Percentiles rank a stretch among this genome's conserved stretches.
These are phyloP conservation scores for Neurospora sp. DNA, from an alignment of 495 filamentous ascomycete species.

Conservation along the genomic window DNA sequence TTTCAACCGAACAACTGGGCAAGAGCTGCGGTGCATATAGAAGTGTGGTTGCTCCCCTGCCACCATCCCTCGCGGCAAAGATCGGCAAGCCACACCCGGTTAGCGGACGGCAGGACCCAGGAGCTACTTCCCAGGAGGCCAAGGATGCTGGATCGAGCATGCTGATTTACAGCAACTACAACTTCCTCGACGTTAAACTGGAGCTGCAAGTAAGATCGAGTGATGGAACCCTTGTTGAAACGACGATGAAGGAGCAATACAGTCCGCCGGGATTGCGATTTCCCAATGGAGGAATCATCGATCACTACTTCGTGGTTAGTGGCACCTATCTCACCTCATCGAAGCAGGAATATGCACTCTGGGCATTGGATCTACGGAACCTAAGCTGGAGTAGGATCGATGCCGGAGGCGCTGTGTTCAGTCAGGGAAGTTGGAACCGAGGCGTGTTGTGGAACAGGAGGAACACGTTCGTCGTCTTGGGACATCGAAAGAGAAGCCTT, in stretches of 20 bases:
- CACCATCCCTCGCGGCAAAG: conserved; percentile 50
- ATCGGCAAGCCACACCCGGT: conserved; percentile 49
- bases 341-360: conserved; percentile 96
- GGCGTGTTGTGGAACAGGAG: conserved; percentile 86
- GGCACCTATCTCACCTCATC: conserved; percentile 95
- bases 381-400: conserved; percentile 93
- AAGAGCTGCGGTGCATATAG: conserved; percentile 93
- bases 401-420: conserved; percentile 87
- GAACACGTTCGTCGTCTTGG: conserved; percentile 90
- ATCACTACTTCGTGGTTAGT: conserved; percentile 91
- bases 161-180: conserved; percentile 98
- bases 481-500: conserved; percentile 83
- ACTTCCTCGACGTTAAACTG: conserved; percentile 92
- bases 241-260: conserved; percentile 75
- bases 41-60: conserved; percentile 82
- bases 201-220: conserved; percentile 80
- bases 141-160: conserved; percentile 66
- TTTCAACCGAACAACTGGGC: conserved; percentile 70
- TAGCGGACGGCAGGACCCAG: conserved; percentile 20
- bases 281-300: conserved; percentile 88
- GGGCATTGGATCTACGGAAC: conserved; percentile 82
- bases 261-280: conserved; percentile 89
- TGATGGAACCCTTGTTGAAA: conserved; percentile 79
- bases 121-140: conserved; percentile 35
- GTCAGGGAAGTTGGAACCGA: conserved; percentile 93